Conservation (phyloP, 257 asterid genomes). For the Plectranthus barbatus region DNA sequence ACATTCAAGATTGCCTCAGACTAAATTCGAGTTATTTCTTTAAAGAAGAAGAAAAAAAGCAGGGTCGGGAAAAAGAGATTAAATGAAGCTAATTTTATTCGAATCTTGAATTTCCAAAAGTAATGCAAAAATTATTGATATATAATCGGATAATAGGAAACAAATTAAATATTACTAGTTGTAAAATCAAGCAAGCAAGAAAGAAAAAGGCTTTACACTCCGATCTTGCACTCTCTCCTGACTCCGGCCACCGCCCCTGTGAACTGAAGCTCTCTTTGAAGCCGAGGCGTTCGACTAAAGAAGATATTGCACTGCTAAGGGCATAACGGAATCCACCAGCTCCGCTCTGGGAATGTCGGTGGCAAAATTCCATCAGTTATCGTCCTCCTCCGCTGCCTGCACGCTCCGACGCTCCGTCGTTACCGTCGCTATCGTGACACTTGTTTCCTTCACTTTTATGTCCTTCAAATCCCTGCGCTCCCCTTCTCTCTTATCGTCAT, state of each 20-base stretch:
- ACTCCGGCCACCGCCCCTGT: background rate
- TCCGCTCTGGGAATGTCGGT: slow-evolving; percentile 64
- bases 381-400: slow-evolving; percentile 34
- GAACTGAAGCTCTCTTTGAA: background rate
- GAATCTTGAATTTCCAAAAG: too few species aligned
- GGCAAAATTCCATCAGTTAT: slow-evolving; percentile 37
- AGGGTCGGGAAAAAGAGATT: too few species aligned
- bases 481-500: slow-evolving; percentile 33
- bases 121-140: too few species aligned
- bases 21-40: too few species aligned
- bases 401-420: slow-evolving; percentile 64
- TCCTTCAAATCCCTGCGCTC: slow-evolving; percentile 58
- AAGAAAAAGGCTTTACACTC: background rate
- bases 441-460: slow-evolving; percentile 57
- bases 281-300: background rate
- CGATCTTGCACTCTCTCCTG: background rate
- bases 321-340: slow-evolving; percentile 9
- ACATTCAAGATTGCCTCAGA: too few species aligned
- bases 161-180: too few species aligned
- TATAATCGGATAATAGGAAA: too few species aligned
- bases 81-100: too few species aligned
- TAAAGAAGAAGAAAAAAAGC: too few species aligned
- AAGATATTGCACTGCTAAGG: background rate
- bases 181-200: too few species aligned
- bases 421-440: slow-evolving; percentile 56